Base-by-base conservation (phyloP, 306 rosid genomes). In the Geum urbanum region DNA sequence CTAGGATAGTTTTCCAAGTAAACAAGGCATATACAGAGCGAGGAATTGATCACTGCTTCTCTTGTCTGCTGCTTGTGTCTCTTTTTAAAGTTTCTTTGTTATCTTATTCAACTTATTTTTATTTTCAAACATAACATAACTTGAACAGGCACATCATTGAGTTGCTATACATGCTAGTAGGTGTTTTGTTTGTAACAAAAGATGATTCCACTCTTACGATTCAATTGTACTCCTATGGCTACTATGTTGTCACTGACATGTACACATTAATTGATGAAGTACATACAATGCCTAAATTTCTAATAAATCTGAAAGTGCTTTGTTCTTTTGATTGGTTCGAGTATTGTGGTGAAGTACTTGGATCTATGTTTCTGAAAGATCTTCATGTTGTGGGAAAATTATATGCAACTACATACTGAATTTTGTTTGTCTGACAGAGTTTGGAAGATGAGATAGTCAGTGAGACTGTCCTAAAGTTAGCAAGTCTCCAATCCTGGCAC, bases 371-470 rank as follows among this genome's bases (percentile, higher is more conserved):
- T 58, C 18, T 58, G 15, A 24, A 50, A 6, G 48, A 67, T 66
- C 52, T 67, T 35, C 35, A 11, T 10, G n/a, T 50, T n/a, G 61
- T 19, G 51, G 40, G 20, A 53, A 39, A 39, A 20, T 47, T 55
- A 19, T 48, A 24, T 35, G 41, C 13, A 5, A 55, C 39, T 51
- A 19, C 24, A 19, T 72, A 51, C 32, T 56, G 18, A 58, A 27
- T 32, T 44, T 37, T 9, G n/a, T 72, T 73, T 45, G 7, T 43
- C 53, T 73, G 40, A 70, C 92, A 91, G 97, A 94, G 99, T 80
- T 89, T 94, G 86, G 99, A 89, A 88, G 99, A 94, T 77, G 99
- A 88, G 80, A 81, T 94, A 65, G 99, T 91, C 74, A 94, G 96
- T 71, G 82, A 81, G 78, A 84, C 91, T 22, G 87, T 91, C 62